Evolutionary conservation across 306 rosid genomes (phyloP).

Genomic region (Abrus precatorius): DNA sequence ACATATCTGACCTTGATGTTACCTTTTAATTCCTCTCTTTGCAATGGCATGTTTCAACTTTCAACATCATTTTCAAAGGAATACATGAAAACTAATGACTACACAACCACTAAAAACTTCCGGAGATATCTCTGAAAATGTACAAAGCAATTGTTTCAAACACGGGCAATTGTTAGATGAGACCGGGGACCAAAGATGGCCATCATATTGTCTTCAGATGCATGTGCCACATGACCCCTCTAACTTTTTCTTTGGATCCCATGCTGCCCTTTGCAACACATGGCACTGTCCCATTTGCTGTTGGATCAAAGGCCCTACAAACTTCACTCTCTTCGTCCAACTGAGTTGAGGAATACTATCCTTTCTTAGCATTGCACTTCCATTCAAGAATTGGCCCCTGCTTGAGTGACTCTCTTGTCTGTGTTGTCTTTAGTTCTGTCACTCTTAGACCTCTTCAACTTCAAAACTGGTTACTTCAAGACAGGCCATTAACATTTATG

Average conservation of each 20-base stretch:
- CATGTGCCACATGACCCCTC: slow-evolving; percentile 50
- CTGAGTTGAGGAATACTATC: slow-evolving; percentile 41
- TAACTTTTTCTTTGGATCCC: slow-evolving; percentile 36
- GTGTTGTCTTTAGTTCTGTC: slow-evolving; percentile 42
- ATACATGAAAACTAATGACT: slow-evolving; percentile 45
- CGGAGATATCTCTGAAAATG: slow-evolving; percentile 39
- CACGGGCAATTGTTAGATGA: slow-evolving; percentile 52
- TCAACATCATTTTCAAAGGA: slow-evolving; percentile 39
- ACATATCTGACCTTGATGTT: slow-evolving; percentile 10
- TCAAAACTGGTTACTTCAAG: slow-evolving; percentile 39
- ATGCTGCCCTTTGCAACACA: slow-evolving; percentile 56
- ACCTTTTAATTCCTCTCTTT: slow-evolving; percentile 13
- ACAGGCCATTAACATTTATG: slow-evolving; percentile 47
- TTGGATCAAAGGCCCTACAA: slow-evolving; percentile 32
- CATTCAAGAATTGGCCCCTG: slow-evolving; percentile 56
- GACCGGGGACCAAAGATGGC: slow-evolving; percentile 56
- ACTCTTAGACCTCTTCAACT: slow-evolving; percentile 43
- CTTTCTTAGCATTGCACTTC: slow-evolving; percentile 40
- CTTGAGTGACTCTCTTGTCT: slow-evolving; percentile 43
- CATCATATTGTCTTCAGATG: slow-evolving; percentile 53
- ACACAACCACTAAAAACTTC: slow-evolving; percentile 47
- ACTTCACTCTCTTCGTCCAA: slow-evolving; percentile 42
- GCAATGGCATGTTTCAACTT: slow-evolving; percentile 45
- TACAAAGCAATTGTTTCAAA: slow-evolving; percentile 46
- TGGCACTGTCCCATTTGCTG: slow-evolving; percentile 63